Conservation (phyloP, 306 rosid genomes). For the Medicago truncatula region MtrunA17r5.0-ANR NC_053044.1:48930501-48931000, state of each 20-base stretch:
- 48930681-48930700: constrained; percentile 87
- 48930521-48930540: constrained; percentile 94
- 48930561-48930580: constrained; percentile 86
- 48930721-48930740: constrained; percentile 70
- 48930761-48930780: constrained; percentile 95
- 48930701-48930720: constrained; percentile 84
- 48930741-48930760: constrained; percentile 96
- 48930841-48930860: constrained; percentile 79
- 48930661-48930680: constrained; percentile 91
- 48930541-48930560: constrained; percentile 78
- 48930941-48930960: constrained; percentile 88
- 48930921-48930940: constrained; percentile 82
- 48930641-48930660: constrained; percentile 88
- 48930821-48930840: constrained; percentile 71
- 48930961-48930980: constrained; percentile 92
- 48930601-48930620: constrained; percentile 92
- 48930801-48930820: constrained; percentile 80
- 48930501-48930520: constrained; percentile 95
- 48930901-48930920: constrained; percentile 69
- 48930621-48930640: constrained; percentile 72
- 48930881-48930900: constrained; percentile 75
- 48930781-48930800: constrained; percentile 85
- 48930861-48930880: constrained; percentile 83
- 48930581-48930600: constrained; percentile 97
- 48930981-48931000: constrained; percentile 95